Evolutionary conservation across 495 filamentous ascomycete species (phyloP).

Genomic region (Trichoderma virens): DNA sequence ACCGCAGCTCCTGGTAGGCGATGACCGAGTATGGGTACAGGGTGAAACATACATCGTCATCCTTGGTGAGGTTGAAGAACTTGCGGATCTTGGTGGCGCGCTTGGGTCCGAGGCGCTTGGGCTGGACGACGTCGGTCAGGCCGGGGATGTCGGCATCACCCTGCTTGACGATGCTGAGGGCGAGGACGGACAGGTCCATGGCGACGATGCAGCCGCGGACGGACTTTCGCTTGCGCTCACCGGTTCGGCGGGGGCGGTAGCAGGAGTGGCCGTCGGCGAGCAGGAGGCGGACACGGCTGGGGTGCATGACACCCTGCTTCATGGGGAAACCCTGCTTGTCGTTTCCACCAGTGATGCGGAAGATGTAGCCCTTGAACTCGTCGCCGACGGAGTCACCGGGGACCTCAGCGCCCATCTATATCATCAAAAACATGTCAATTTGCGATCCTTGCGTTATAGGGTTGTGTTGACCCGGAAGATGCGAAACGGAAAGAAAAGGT

Average conservation of each 20-base stretch:
- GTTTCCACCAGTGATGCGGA: conserved; percentile 98
- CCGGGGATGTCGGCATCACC: conserved; percentile 89
- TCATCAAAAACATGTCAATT: conserved; percentile 12
- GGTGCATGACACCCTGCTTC: conserved; percentile 99
- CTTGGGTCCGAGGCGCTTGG: conserved; percentile 98
- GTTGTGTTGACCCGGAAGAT: background rate
- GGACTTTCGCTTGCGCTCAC: conserved; percentile 98
- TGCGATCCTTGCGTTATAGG: conserved; percentile 1
- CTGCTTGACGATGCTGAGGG: conserved; percentile 93
- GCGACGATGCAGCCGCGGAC: conserved; percentile 97
- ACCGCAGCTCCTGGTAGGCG: conserved; percentile 43
- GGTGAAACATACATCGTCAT: conserved; percentile 89
- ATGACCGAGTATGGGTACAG: conserved; percentile 41
- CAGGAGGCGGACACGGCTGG: conserved; percentile 92
- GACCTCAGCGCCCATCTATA: conserved; percentile 92
- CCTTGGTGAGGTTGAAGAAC: conserved; percentile 98
- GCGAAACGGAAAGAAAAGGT: background rate
- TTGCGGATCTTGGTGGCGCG: conserved; percentile 97
- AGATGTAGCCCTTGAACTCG: conserved; percentile 98
- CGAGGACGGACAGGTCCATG: conserved; percentile 87
- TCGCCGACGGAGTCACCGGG: conserved; percentile 87
- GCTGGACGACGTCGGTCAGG: conserved; percentile 91
- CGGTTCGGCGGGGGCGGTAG: conserved; percentile 94
- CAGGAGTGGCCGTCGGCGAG: conserved; percentile 90
- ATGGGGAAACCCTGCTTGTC: conserved; percentile 99